Percentiles rank a stretch among this genome's conserved stretches.
phyloP scores from a whole-genome alignment of 768 basidiomycete genomes.

The Lactarius psammicola region DNA sequence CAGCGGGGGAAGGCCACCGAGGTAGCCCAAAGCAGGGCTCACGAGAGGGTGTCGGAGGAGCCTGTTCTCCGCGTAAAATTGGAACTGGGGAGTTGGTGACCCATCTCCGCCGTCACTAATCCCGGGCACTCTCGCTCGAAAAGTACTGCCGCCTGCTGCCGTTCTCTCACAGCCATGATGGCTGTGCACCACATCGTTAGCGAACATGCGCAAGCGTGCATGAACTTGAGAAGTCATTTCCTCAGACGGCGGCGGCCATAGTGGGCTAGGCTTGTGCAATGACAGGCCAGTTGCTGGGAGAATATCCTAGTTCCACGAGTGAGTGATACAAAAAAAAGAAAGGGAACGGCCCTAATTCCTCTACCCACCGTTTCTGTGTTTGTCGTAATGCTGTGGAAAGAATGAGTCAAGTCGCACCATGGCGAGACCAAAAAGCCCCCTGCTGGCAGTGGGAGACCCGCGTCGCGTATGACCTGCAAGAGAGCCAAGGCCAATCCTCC shows the following conservation, averaged over 20 bases:
- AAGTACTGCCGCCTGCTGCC: not conserved
- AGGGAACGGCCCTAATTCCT: not conserved
- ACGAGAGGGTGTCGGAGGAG: constrained; percentile 76
- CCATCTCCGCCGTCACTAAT: not conserved
- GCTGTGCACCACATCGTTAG: constrained; percentile 51
- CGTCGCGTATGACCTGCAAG: constrained; percentile 83
- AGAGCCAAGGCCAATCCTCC: constrained; percentile 82
- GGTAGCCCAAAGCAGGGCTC: constrained; percentile 72
- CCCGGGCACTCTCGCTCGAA: not conserved
- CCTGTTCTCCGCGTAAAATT: constrained; percentile 82
- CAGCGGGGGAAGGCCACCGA: constrained; percentile 88
- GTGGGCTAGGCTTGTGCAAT: constrained; percentile 70
- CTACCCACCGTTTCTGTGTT: constrained; percentile 75
- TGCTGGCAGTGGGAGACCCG: constrained; percentile 75
- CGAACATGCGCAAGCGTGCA: constrained; percentile 56
- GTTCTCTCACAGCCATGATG: constrained; percentile 24
- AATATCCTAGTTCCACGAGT: constrained; percentile 54
- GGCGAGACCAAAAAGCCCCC: constrained; percentile 89
- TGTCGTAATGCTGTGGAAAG: constrained; percentile 80
- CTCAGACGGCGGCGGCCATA: constrained; percentile 76
- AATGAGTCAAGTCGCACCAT: constrained; percentile 90
- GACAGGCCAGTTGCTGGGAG: constrained; percentile 71
- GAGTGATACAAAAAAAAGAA: no score
- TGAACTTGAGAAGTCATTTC: constrained; percentile 59
- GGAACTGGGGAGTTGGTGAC: constrained; percentile 38